Evolutionary conservation across 2,329 filamentous ascomycete species (phyloP), one percentile per base, ranked within the genome.

Genomic region (Epichloe brachyelytri): DNA sequence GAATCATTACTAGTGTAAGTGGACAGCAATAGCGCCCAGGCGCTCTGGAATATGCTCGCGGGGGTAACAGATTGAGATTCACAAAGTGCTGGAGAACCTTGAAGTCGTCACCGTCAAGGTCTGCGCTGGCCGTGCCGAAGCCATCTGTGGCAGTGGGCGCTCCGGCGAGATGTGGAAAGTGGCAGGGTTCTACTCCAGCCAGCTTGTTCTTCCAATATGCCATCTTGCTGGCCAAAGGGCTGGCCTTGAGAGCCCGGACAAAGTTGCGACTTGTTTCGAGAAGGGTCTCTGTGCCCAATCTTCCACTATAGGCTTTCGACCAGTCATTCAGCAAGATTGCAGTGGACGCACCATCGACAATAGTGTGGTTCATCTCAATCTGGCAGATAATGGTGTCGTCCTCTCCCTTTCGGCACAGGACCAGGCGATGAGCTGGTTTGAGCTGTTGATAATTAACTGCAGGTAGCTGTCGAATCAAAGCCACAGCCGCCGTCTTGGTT

Each of bases 361-460:
- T 49, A 2, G 62, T 60, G 46, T 68, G 66, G 47, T 60, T 68
- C 55, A 70, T 60, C 17, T 68, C 65, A 12, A 70, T 50, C 26
- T 57, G 57, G 50, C 60, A 59, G 41, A 53, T 50, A 4, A 61
- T 52, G 22, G 52, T 48, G 4, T 54, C 55, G 19, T 37, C 30
- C 20, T 43, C 26, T 43, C 3, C 22, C 22, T 17, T 36, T 30
- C n/a, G 34, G 26, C 43, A 46, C 10, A 50, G 49, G 26, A 34
- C 43, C 4, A 50, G 36, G n/a, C 49, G 49, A 33, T 50, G 49
- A 46, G 49, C 15, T 19, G 49, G 49, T 14, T 46, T 50, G 36
- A 19, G 43, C n/a, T 20, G 26, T 19, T 50, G 49, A 34, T 50
- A 50, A 34, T 50, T 20, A 11, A 46, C 49, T 17, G 34, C 14